Base-by-base conservation (phyloP, 441 rosid species). In the Francoa sonchifolia region DNA sequence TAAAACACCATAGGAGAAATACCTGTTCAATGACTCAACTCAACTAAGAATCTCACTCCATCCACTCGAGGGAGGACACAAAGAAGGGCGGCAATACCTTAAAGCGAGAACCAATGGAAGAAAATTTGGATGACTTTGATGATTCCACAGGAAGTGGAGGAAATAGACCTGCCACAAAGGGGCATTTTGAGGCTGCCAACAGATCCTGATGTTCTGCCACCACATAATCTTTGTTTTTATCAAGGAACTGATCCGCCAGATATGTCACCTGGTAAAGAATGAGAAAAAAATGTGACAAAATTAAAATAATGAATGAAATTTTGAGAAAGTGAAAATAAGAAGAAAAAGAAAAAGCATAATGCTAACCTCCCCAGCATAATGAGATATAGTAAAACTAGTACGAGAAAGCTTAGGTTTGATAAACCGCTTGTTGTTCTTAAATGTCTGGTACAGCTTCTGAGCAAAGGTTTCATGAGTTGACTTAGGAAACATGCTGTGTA, bases 401-500 rank as follows among this genome's bases (percentile, higher is more conserved):
- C 97, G 93, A 52, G 99, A 93, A 52, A 93, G 90, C 82, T 93
- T 93, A 31, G 99, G 99, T 65, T 93, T 93, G 64, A 83, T 69
- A 59, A 93, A 93, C 35, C 99, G 90, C 73, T 82, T 88, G 71
- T 69, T 68, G 64, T 72, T 84, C 68, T 84, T 88, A 71, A 82
- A 84, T 52, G 97, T 88, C 71, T 84, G 96, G 68, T 82, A 88
- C 79, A 93, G 61, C 81, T 88, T 93, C 76, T 93, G 96, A 44
- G 94, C 80, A 79, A 93, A 93, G 50, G 99, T 93, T 80, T 88
- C 97, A 67, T 93, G 99, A 8, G 99, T 93, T 20, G 99, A 93
- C 68, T 82, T 93, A 8, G 97, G 96, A 47, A 93, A 93, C 99
- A 93, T 93, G 68, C 96, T 93, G 92, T 54, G 42, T 44, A 44